Percentiles rank a stretch among this genome's conserved stretches.
Evolutionary conservation across 164 flowering plant genomes (phyloP).

Genomic region (Protea cynaroides): DNA sequence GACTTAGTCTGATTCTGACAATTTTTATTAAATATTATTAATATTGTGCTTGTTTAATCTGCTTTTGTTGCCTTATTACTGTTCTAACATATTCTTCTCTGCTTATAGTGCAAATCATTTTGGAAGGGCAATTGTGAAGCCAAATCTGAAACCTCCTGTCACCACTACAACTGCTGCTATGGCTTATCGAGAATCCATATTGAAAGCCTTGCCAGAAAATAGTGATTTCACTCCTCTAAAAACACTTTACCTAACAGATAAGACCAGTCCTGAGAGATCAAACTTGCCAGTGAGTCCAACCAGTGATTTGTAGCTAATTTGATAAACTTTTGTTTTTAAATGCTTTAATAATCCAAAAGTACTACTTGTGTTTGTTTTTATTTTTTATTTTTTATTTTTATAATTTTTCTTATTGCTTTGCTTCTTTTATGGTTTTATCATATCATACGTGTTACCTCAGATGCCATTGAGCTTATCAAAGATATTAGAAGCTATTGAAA

Average conservation of each 20-base stretch:
- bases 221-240: conserved; percentile 75
- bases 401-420: too few relatives aligned
- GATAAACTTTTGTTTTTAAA: neutral
- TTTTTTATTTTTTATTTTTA: too few relatives aligned
- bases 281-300: conserved; percentile 72
- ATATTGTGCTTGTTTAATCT: neutral
- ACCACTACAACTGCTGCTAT: conserved; percentile 87
- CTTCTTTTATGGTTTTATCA: neutral
- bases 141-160: conserved; percentile 85
- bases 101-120: conserved; percentile 63
- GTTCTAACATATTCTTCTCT: conserved; percentile 6
- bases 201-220: conserved; percentile 62
- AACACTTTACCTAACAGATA: conserved; percentile 95
- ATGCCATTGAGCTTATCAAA: neutral
- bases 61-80: neutral
- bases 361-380: too few relatives aligned
- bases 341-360: neutral
- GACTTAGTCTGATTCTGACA: too few relatives aligned
- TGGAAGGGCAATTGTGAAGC: conserved; percentile 91
- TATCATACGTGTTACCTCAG: neutral
- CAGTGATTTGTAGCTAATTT: neutral
- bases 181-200: conserved; percentile 68
- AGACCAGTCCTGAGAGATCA: conserved; percentile 83
- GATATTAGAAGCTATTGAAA: neutral
- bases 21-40: neutral